Evolutionary conservation across 257 asterid genomes (phyloP).

Genomic region (Ehretia macrophylla): DNA sequence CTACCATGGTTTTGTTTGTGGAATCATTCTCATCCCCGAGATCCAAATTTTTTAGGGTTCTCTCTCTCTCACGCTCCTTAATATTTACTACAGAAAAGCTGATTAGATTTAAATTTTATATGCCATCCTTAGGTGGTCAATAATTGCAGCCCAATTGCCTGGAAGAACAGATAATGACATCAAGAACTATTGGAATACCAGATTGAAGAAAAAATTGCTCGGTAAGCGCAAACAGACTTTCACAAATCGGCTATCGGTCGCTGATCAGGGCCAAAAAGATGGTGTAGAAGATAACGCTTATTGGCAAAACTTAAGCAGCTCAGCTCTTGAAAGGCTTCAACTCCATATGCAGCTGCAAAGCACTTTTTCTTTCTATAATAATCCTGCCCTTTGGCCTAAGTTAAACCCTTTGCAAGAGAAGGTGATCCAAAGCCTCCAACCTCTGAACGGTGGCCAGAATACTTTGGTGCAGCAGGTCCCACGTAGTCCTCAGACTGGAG

Average conservation of each 20-base stretch:
- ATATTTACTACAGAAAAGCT: background rate
- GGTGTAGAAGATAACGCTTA: conserved; percentile 25
- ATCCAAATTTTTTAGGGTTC: background rate
- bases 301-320: conserved; percentile 59
- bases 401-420: conserved; percentile 45
- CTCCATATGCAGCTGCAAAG: conserved; percentile 83
- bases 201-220: conserved; percentile 73
- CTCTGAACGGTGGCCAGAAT: conserved; percentile 18
- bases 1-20: conserved; percentile 31
- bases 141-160: conserved; percentile 92
- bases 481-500: conserved; percentile 5
- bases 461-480: conserved; percentile 15
- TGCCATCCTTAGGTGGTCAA: conserved; percentile 60
- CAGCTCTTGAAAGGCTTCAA: conserved; percentile 89
- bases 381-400: conserved; percentile 60
- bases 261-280: conserved; percentile 30
- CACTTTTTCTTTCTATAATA: conserved; percentile 51
- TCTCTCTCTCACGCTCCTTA: background rate
- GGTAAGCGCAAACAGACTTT: conserved; percentile 67
- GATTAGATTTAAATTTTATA: background rate
- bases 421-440: conserved; percentile 49
- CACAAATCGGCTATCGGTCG: conserved; percentile 24
- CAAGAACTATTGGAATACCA: conserved; percentile 92
- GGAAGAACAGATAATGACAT: conserved; percentile 96
- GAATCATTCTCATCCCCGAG: conserved; percentile 6